Percentiles rank a stretch among this genome's conserved stretches.
Evolutionary conservation across 345 rosid genomes (phyloP).

Genomic region (Odontarrhena argentea): DNA sequence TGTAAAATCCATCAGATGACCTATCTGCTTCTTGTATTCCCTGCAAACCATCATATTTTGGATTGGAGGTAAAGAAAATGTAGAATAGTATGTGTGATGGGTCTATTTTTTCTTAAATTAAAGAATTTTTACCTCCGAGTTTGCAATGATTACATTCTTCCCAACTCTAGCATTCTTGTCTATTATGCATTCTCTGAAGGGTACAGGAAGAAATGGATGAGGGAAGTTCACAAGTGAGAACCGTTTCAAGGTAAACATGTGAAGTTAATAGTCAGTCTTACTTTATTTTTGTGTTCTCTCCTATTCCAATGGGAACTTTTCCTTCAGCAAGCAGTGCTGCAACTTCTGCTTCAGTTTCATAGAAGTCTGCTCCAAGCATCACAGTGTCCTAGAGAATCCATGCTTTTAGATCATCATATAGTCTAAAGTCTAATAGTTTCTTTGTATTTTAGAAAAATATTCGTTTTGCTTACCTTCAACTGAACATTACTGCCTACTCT

Average conservation of each 20-base stretch:
- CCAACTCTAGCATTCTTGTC: conserved; percentile 96
- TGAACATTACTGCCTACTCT: conserved; percentile 73
- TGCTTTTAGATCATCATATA: conserved; percentile 26
- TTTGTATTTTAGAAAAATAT: conserved; percentile 8
- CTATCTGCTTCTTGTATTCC: conserved; percentile 89
- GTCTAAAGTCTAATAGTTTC: conserved; percentile 1
- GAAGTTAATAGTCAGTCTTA: conserved; percentile 36
- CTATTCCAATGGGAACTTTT: conserved; percentile 73
- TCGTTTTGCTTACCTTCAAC: conserved; percentile 57
- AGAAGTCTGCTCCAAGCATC: conserved; percentile 92
- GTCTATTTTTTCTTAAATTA: background rate
- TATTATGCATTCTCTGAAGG: conserved; percentile 82
- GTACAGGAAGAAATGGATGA: conserved; percentile 19
- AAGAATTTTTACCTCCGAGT: conserved; percentile 66
- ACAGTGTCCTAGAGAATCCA: conserved; percentile 67
- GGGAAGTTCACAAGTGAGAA: background rate
- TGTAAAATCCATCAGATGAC: conserved; percentile 78
- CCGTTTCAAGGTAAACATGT: conserved; percentile 30
- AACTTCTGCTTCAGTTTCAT: conserved; percentile 79
- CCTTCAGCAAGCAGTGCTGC: conserved; percentile 67
- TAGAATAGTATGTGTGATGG: conserved; percentile 6
- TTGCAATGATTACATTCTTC: conserved; percentile 76
- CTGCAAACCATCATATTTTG: conserved; percentile 44
- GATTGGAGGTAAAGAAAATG: conserved; percentile 19
- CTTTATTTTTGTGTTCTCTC: conserved; percentile 84